Conservation (phyloP, 1,139 yeast genomes). For the Saccharomyces hybrid region DNA sequence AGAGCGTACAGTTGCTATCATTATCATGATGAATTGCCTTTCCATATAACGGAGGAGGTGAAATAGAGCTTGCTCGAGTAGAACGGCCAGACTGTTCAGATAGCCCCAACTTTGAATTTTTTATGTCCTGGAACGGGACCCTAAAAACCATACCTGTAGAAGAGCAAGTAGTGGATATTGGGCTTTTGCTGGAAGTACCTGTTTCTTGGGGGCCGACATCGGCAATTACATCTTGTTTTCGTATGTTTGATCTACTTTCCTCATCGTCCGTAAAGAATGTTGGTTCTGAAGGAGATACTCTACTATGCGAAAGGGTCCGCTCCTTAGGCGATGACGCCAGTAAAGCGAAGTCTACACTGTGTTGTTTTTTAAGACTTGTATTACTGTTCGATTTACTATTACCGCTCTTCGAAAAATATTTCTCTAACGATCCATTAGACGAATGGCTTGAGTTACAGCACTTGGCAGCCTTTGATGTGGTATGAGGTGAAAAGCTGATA, state of each 20-base stretch:
- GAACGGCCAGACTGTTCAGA: not conserved
- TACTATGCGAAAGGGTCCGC: not conserved
- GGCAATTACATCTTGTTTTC: not conserved
- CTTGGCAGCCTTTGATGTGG: slow-evolving; percentile 7
- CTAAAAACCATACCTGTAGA: slow-evolving; percentile 40
- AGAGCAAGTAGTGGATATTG: slow-evolving; percentile 21
- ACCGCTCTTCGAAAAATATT: slow-evolving; percentile 3
- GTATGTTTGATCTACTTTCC: not conserved
- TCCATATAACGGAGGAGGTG: not conserved
- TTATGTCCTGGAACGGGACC: slow-evolving; percentile 51
- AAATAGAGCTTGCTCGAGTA: not conserved
- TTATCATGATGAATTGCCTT: not conserved
- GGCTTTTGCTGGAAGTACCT: not conserved
- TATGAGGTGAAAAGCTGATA: no score
- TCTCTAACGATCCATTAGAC: slow-evolving; percentile 32
- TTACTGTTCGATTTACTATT: not conserved
- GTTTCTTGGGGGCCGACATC: not conserved
- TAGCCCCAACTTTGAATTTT: not conserved
- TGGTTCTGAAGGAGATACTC: not conserved
- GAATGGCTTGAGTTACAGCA: slow-evolving; percentile 6
- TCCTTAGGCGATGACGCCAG: not conserved
- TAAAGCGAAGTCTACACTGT: not conserved
- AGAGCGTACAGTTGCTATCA: not conserved
- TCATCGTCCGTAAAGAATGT: not conserved
- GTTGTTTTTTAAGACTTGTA: not conserved